phyloP scores from a whole-genome alignment of 2,329 filamentous ascomycete species.

The Colletotrichum sansevieriae region DNA sequence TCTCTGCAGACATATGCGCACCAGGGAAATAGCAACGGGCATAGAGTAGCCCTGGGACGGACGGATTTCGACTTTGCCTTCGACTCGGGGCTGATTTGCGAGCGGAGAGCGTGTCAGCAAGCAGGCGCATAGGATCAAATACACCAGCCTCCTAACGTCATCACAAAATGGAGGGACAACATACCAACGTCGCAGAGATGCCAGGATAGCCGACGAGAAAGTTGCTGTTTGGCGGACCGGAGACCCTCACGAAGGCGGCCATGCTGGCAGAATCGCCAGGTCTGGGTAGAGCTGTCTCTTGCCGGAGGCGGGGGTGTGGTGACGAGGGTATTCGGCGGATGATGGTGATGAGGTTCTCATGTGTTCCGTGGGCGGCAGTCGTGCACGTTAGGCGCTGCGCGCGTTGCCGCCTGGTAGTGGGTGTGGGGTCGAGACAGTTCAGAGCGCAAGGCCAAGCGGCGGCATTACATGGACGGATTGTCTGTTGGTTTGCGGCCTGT shows the following conservation, averaged over 20 bases:
- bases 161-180: constrained; percentile 52
- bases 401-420: constrained; percentile 41
- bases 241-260: constrained; percentile 93
- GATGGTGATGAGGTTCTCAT: constrained; percentile 42
- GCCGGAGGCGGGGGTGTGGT: constrained; percentile 19
- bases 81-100: constrained; percentile 83
- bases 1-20: constrained; percentile 92
- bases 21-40: constrained; percentile 90
- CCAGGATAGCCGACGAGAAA: constrained; percentile 97
- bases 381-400: constrained; percentile 40
- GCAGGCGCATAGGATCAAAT: constrained; percentile 36
- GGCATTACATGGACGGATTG: constrained; percentile 39
- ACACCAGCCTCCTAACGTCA: constrained; percentile 39
- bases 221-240: constrained; percentile 95
- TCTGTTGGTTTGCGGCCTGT: constrained; percentile 26
- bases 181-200: constrained; percentile 95
- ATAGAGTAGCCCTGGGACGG: constrained; percentile 87
- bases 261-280: constrained; percentile 52
- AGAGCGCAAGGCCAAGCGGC: constrained; percentile 39
- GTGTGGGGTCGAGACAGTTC: constrained; percentile 40
- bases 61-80: constrained; percentile 97
- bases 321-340: constrained; percentile 16
- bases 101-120: constrained; percentile 12
- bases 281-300: constrained; percentile 19
- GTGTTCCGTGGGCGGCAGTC: constrained; percentile 40